A percentile compares a stretch with the other conserved stretches of the same genome.
Conservation (phyloP, 225 moss, liverwort and hornwort species). For the Takakia lepidozioides region DNA sequence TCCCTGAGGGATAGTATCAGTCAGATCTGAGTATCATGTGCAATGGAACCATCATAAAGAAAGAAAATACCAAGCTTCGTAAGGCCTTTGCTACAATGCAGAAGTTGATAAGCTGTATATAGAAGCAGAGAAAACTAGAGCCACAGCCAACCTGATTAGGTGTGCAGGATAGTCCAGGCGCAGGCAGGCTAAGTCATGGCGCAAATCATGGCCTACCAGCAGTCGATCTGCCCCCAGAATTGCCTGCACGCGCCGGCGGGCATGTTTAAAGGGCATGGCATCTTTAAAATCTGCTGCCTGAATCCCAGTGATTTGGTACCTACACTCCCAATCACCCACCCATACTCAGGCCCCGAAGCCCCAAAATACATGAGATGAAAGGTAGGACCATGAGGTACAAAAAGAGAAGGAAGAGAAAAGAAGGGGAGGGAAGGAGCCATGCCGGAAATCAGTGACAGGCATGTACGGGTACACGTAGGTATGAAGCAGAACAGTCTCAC, state of each 20-base stretch:
- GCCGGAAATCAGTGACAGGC: slow-evolving; percentile 57
- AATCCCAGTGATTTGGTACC: slow-evolving; percentile 49
- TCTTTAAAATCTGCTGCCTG: slow-evolving; percentile 30
- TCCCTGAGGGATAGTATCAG: slow-evolving; percentile 22
- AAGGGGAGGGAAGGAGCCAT: slow-evolving; percentile 5
- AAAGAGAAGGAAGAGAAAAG: background rate
- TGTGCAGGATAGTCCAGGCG: slow-evolving; percentile 44
- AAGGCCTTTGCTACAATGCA: too few relatives aligned
- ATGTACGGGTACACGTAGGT: slow-evolving; percentile 45
- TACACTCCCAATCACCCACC: slow-evolving; percentile 6
- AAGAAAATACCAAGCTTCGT: too few relatives aligned
- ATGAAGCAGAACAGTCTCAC: slow-evolving; percentile 49
- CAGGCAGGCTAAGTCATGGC: slow-evolving; percentile 56
- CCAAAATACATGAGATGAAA: background rate
- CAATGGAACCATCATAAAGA: too few relatives aligned
- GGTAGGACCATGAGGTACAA: background rate
- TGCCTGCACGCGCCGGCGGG: slow-evolving; percentile 26
- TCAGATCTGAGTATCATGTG: too few relatives aligned
- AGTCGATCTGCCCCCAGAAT: slow-evolving; percentile 29
- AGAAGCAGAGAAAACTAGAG: too few relatives aligned
- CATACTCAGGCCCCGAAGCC: too few relatives aligned
- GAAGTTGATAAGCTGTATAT: too few relatives aligned
- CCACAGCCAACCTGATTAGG: slow-evolving; percentile 49
- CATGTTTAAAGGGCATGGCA: slow-evolving; percentile 42
- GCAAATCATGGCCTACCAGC: slow-evolving; percentile 57